phyloP scores from a whole-genome alignment of 352 stramenopile species.

The Phytophthora hibernalis region DNA sequence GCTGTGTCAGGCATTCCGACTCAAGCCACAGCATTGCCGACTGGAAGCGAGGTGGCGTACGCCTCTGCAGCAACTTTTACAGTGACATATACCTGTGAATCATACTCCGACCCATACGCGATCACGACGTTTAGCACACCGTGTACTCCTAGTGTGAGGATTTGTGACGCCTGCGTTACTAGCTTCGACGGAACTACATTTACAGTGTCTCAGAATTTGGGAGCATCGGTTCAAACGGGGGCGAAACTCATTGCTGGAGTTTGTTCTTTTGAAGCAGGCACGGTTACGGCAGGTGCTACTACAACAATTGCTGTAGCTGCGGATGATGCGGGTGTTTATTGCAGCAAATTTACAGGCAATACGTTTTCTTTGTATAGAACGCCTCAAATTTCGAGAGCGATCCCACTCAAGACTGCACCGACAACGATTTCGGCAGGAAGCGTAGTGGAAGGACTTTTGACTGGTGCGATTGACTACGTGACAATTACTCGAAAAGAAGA shows the following conservation, averaged over 20 bases:
- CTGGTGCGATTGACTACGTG: slow-evolving; percentile 61
- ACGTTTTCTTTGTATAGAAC: slow-evolving; percentile 66
- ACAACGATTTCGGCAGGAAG: slow-evolving; percentile 47
- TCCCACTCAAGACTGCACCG: slow-evolving; percentile 52
- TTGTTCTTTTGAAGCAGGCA: slow-evolving; percentile 64
- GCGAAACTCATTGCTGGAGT: slow-evolving; percentile 56
- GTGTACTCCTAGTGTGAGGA: slow-evolving; percentile 48
- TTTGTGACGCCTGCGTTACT: slow-evolving; percentile 72
- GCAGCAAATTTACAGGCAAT: slow-evolving; percentile 53
- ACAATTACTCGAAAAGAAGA: slow-evolving; percentile 42
- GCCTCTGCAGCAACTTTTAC: slow-evolving; percentile 52
- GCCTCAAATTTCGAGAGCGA: slow-evolving; percentile 41
- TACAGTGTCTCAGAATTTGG: no score
- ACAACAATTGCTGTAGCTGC: slow-evolving; percentile 48
- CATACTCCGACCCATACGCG: slow-evolving; percentile 82
- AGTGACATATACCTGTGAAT: slow-evolving; percentile 78
- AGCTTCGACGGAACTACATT: slow-evolving; percentile 71
- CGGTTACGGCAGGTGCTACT: slow-evolving; percentile 17
- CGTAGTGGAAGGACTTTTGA: slow-evolving; percentile 55
- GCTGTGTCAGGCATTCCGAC: slow-evolving; percentile 43
- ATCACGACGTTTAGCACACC: slow-evolving; percentile 59
- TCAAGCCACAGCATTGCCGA: slow-evolving; percentile 33
- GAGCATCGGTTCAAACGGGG: neutral
- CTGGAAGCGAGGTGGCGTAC: slow-evolving; percentile 58
- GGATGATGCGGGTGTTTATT: slow-evolving; percentile 57